These are phyloP conservation scores for Venturia oleaginea DNA, from an alignment of 2,329 filamentous ascomycete species.

Conservation along the genomic window DNA sequence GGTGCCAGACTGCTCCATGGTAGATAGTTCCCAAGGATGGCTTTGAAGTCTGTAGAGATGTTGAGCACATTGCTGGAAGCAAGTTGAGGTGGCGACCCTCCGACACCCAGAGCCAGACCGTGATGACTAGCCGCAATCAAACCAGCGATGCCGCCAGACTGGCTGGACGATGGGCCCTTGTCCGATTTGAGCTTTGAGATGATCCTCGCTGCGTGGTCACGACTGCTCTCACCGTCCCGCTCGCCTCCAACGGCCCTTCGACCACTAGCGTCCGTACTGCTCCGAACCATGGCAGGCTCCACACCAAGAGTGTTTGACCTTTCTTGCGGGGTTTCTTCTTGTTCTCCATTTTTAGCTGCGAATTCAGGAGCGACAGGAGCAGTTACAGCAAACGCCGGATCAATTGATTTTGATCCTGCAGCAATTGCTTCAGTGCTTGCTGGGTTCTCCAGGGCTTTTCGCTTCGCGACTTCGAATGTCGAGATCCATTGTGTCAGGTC, in stretches of 20 bases:
- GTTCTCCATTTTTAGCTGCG: constrained; percentile 66
- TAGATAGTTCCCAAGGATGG: constrained; percentile 33
- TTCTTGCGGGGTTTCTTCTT: constrained; percentile 49
- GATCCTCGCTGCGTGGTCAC: constrained; percentile 77
- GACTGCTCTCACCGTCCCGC: constrained; percentile 52
- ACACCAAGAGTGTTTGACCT: constrained; percentile 44
- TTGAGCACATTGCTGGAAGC: neutral
- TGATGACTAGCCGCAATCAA: constrained; percentile 79
- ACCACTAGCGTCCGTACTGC: constrained; percentile 62
- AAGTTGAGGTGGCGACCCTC: constrained; percentile 17
- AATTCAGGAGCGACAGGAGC: constrained; percentile 84
- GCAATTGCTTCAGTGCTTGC: constrained; percentile 37
- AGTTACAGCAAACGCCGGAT: constrained; percentile 85
- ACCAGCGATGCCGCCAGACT: constrained; percentile 63
- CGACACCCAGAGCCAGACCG: constrained; percentile 55
- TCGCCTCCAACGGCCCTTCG: constrained; percentile 48
- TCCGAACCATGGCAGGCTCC: constrained; percentile 43
- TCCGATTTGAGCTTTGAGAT: constrained; percentile 82
- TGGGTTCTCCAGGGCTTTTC: constrained; percentile 74
- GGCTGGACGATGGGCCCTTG: constrained; percentile 28
- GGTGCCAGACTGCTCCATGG: constrained; percentile 64
- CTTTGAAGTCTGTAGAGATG: constrained; percentile 16
- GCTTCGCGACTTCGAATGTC: constrained; percentile 88
- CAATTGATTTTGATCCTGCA: constrained; percentile 35
- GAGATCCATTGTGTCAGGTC: constrained; percentile 94